These are phyloP conservation scores for Crucihimalaya himalaica DNA, from an alignment of 345 rosid genomes.

Conservation along the genomic window DNA sequence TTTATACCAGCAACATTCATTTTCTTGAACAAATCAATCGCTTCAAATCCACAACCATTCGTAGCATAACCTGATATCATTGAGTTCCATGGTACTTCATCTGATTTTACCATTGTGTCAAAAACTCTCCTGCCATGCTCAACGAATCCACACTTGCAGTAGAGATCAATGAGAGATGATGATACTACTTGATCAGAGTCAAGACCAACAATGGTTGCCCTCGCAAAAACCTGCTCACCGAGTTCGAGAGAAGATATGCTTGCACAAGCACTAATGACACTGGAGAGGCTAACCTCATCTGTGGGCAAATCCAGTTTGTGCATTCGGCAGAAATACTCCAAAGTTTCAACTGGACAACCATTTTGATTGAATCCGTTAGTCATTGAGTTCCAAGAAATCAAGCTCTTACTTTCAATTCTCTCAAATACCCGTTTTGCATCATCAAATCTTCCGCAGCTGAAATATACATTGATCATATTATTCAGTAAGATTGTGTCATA, in stretches of 20 bases:
- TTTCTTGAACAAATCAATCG: slow-evolving; percentile 62
- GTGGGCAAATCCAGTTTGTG: slow-evolving; percentile 53
- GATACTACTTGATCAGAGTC: slow-evolving; percentile 66
- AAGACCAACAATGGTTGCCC: slow-evolving; percentile 60
- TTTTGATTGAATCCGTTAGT: slow-evolving; percentile 71
- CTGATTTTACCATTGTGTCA: slow-evolving; percentile 56
- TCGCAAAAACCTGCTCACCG: slow-evolving; percentile 78
- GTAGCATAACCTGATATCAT: slow-evolving; percentile 89
- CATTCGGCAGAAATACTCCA: slow-evolving; percentile 67
- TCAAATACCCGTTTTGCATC: slow-evolving; percentile 66
- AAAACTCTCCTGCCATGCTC: slow-evolving; percentile 62
- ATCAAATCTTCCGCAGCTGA: slow-evolving; percentile 69
- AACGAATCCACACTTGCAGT: slow-evolving; percentile 59
- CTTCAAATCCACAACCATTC: slow-evolving; percentile 71
- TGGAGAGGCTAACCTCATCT: slow-evolving; percentile 71
- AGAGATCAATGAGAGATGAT: slow-evolving; percentile 78
- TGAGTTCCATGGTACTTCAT: slow-evolving; percentile 76
- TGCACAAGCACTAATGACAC: slow-evolving; percentile 74
- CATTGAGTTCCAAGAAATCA: slow-evolving; percentile 94
- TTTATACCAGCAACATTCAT: slow-evolving; percentile 60
- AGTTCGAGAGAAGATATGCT: slow-evolving; percentile 59
- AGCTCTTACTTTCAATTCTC: slow-evolving; percentile 55
- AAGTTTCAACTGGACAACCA: slow-evolving; percentile 66
- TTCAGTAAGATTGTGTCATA: slow-evolving; percentile 77
- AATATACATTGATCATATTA: slow-evolving; percentile 72